Base-by-base conservation (phyloP, 2,329 filamentous ascomycete genomes). In the Penicillium sp. region DNA sequence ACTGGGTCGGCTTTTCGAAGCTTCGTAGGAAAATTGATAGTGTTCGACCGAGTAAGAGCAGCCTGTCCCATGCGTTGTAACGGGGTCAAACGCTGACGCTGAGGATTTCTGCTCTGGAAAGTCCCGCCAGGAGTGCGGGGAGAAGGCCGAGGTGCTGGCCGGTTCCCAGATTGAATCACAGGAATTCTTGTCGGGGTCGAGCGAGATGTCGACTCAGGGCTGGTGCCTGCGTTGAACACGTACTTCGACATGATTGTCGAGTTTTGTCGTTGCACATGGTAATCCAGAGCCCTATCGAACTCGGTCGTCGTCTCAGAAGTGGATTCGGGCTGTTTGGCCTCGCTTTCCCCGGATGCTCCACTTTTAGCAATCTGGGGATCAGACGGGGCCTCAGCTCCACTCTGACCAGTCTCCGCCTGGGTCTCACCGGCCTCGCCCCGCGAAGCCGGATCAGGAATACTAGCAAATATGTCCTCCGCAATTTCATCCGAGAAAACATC, bases 401-500 rank as follows among this genome's bases (percentile, higher is more conserved):
- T 24, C 5, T 37, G n/a, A 13, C 16, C 14, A 14, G 22, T 44
- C 9, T 37, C 37, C 7, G 29, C 10, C 18, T 16, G 40, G n/a
- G 37, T 39, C 11, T 42, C 50, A 11, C 18, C n/a, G 14, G 34
- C 18, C 20, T 52, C 49, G 16, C 43, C 29, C 9, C 45, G 29
- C 0, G 43, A 36, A 18, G 43, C 36, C 18, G 62, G 55, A 52
- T 76, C 69, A 7, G 70, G 65, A 31, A 77, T 60, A 42, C 65
- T 68, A 3, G 71, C 61, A 66, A 77, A 74, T 6, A 73, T 73
- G 24, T 76, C 73, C 49, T 77, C 74, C 22, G 75, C 67, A 4
- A 72, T 68, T 51, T 78, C 75, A 55, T 80, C 77, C 1, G 76
- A 79, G 56, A 74, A 79, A 4, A 79, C 71, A 20, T 69, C 71